Evolutionary conservation across 78 protist genomes (phyloP), one percentile per base, ranked within the genome.

Genomic region (Dictyostelium purpureum): DNA sequence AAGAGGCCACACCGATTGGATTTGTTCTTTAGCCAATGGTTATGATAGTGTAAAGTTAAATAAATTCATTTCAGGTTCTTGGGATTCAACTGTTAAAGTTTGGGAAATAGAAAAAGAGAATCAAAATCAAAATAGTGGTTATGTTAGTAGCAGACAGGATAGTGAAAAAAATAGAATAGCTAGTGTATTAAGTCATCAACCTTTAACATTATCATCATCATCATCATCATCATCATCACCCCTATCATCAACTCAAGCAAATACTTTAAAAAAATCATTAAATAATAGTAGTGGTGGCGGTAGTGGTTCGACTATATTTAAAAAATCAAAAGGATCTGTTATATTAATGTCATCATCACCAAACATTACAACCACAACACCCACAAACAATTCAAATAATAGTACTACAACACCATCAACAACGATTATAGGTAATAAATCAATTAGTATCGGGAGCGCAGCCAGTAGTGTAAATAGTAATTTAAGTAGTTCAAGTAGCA

Each of bases 1-100:
- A 18, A 51, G 89, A 52, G 94, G 94, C 11, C 94, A 90, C 49
- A 79, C 76, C 9, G 94, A 90, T 65, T 90, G 88, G 89, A 40
- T 90, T 2, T 6, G 28, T 10, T 38, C 75, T 6, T 47, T 90
- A 11, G 54, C 94, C 14, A 63, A 31, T 33, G 3, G 52, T 47
- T 14, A 47, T 47, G 52, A 16, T 47, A 47, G 12, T 47, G n/a
- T n/a, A n/a, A 63, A 63, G 31, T 65, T 74, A 31, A 45, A n/a
- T 2, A 69, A 52, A 35, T 90, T 85, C 35, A 65, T 85, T 10
- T 56, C 92, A 0, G 79, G 65, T 0, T 37, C 77, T 18, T 79
- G 87, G 74, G 94, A 90, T 31, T 51, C 81, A 10, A 61, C 73
- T 37, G 52, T 90, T 1, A 90, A 78, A 42, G 42, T 79, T 11